Base-by-base conservation (phyloP, 2,329 filamentous ascomycete species). In the Alternaria panax region DNA sequence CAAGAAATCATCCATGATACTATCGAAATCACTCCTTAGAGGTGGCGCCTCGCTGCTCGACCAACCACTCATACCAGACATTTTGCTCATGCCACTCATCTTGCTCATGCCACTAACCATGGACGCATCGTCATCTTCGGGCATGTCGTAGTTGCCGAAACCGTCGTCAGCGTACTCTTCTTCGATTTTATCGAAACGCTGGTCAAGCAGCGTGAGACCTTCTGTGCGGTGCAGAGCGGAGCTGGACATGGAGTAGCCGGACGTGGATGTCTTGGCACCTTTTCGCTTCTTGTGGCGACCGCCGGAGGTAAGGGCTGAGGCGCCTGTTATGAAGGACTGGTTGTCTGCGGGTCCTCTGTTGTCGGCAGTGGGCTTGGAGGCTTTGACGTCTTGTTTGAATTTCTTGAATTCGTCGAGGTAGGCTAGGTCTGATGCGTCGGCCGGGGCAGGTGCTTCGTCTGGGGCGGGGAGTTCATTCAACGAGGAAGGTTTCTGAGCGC, bases 401-500 rank as follows among this genome's bases (percentile, higher is more conserved):
- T 95, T 92, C 70, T 92, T 91, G 81, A 97, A 98, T 71, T 97
- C 91, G 56, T 90, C 88, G 79, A 98, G 85, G 93, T 95, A 99
- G 68, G 92, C 90, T 61, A 92, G 90, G 55, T 91, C 88, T 16
- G 83, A 86, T 2, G 74, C 72, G 32, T 75, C 63, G 34, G 80
- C 43, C 56, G 78, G 66, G 3, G 72, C 67, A 0, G 76, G 76
- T 5, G 65, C 76, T 56, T 72, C 72, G 20, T 74, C 74, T 6
- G 74, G 72, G 1, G 72, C 72, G 1, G 77, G 74, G 6, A 79
- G 81, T 20, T 64, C 65, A 18, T 73, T 75, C n/a, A n/a, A n/a
- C n/a, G n/a, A n/a, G 22, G 78, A 71, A 11, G 79, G 54, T 30
- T 66, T 62, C 28, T 66, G 66, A 9, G 58, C 60, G 59, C 79